Conservation (phyloP, 352 stramenopile genomes). For the Phytophthora pistaciae region DNA sequence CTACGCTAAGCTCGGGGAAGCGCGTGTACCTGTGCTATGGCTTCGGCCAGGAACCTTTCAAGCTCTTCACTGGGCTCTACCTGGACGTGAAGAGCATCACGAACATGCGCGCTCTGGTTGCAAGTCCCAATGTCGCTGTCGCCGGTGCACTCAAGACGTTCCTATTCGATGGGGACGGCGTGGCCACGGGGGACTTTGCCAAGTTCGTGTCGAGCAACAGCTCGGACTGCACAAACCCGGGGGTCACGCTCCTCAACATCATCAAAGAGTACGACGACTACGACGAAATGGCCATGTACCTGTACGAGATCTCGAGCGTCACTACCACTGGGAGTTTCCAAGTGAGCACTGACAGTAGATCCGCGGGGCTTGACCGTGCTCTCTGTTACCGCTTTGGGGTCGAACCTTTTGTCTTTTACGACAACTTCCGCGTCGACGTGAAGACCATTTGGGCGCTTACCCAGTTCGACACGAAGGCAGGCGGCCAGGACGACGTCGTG, state of each 20-base stretch:
- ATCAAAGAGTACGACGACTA: conserved; percentile 76
- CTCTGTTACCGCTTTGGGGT: conserved; percentile 72
- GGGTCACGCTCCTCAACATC: conserved; percentile 58
- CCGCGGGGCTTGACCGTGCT: conserved; percentile 49
- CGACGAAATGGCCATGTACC: conserved; percentile 71
- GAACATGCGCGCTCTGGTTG: conserved; percentile 57
- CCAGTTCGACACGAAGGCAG: conserved; percentile 26
- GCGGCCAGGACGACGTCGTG: conserved; percentile 47
- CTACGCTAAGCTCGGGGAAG: conserved; percentile 56
- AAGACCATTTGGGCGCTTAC: conserved; percentile 65
- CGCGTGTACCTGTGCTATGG: conserved; percentile 75
- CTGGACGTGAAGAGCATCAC: conserved; percentile 71
- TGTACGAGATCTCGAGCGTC: conserved; percentile 60
- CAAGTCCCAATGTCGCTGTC: conserved; percentile 51
- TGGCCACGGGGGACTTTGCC: conserved; percentile 60
- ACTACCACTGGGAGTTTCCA: conserved; percentile 61
- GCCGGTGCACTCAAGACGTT: conserved; percentile 64
- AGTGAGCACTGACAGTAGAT: conserved; percentile 39
- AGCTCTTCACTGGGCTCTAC: conserved; percentile 54
- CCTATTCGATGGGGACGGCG: conserved; percentile 70
- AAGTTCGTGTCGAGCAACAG: conserved; percentile 60
- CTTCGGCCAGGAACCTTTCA: conserved; percentile 63
- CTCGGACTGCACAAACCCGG: conserved; percentile 45
- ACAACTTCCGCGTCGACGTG: conserved; percentile 62
- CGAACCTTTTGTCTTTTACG: conserved; percentile 66